Percentiles rank a stretch among this genome's conserved stretches.
These are phyloP conservation scores for Starmerella gropengiesseri DNA, from an alignment of 805 yeast genomes.

Conservation along the genomic window DNA sequence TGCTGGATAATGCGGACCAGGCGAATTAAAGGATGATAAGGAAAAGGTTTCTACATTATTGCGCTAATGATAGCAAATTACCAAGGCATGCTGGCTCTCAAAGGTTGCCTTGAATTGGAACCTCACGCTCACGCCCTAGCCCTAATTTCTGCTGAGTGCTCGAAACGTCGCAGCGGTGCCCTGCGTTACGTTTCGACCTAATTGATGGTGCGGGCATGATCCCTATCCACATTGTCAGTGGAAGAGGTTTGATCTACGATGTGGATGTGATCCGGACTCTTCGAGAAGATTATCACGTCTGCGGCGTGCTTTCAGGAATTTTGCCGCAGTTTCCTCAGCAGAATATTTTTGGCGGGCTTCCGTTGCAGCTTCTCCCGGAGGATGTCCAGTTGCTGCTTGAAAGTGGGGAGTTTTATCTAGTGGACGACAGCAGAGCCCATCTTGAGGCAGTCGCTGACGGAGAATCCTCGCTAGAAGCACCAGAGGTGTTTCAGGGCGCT, in stretches of 20 bases:
- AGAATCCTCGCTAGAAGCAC: not conserved
- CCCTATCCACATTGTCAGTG: constrained; percentile 33
- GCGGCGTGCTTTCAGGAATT: constrained; percentile 75
- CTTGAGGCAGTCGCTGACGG: no score
- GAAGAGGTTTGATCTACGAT: constrained; percentile 48
- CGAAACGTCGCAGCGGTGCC: no score
- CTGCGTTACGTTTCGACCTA: no score
- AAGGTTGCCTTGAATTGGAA: no score
- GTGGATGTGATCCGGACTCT: constrained; percentile 43
- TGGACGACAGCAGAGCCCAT: constrained; percentile 29
- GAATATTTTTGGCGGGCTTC: constrained; percentile 74
- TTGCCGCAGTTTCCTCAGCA: constrained; percentile 89
- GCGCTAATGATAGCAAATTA: no score
- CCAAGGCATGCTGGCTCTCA: no score
- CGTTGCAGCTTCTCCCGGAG: constrained; percentile 60
- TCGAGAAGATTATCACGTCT: constrained; percentile 48
- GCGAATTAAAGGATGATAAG: no score
- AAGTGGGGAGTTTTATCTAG: constrained; percentile 35
- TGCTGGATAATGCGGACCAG: no score
- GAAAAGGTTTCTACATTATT: no score
- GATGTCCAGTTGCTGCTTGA: constrained; percentile 60
- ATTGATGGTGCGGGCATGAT: constrained; percentile 17
- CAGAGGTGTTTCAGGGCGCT: not conserved
- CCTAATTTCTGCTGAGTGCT: no score
- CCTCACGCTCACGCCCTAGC: no score